A percentile compares a stretch with the other conserved stretches of the same genome.
Conservation (phyloP, 2,329 filamentous ascomycete species). For the Didymellaceae sp. region DNA sequence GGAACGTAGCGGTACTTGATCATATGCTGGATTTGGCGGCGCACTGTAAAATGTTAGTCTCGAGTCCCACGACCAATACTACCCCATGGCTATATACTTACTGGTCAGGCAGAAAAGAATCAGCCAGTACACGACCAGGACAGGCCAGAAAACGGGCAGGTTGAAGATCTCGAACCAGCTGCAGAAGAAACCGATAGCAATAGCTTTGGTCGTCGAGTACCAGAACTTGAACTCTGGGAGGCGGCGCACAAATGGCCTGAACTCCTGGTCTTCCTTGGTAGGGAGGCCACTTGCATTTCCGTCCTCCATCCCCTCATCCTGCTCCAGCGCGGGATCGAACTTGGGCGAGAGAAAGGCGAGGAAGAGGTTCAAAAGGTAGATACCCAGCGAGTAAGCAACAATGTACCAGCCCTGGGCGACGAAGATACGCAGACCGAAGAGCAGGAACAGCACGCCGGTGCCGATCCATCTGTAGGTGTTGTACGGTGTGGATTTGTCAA, state of each 20-base stretch:
- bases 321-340: constrained; percentile 95
- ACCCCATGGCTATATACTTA: too few species aligned
- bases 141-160: constrained; percentile 98
- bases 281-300: constrained; percentile 79
- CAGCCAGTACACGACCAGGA: constrained; percentile 98
- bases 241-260: constrained; percentile 93
- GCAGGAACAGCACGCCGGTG: constrained; percentile 74
- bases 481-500: constrained; percentile 92
- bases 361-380: constrained; percentile 99
- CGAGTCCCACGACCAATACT: background rate
- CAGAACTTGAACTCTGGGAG: constrained; percentile 99
- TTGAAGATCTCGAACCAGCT: constrained; percentile 95
- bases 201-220: constrained; percentile 90
- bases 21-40: constrained; percentile 99
- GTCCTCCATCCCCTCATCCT: constrained; percentile 96
- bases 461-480: constrained; percentile 88
- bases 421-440: constrained; percentile 91
- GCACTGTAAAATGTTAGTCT: constrained; percentile 66
- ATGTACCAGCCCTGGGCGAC: constrained; percentile 98
- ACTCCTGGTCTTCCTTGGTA: constrained; percentile 96
- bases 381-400: constrained; percentile 95
- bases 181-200: constrained; percentile 83
- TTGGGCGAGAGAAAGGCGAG: constrained; percentile 98
- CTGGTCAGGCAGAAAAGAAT: constrained; percentile 95
- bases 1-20: constrained; percentile 99